Conservation (phyloP, 1,284 basidiomycete species). For the Ustilago crameri region DNA sequence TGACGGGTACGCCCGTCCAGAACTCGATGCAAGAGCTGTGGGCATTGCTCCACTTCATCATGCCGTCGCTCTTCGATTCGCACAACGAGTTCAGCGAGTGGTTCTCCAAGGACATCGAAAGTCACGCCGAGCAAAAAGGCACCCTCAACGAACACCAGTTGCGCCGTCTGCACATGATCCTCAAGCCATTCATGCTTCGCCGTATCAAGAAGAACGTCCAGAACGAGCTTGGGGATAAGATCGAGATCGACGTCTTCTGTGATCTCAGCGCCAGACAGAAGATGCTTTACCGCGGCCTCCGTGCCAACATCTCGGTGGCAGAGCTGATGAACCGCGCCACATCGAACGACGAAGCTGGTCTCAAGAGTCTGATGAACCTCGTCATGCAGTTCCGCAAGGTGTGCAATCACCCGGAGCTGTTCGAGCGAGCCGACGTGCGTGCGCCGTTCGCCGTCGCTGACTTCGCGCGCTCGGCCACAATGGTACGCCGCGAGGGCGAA, state of each 20-base stretch:
- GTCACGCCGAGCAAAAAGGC: conserved; percentile 79
- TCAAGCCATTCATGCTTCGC: conserved; percentile 99
- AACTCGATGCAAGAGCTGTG: conserved; percentile 99
- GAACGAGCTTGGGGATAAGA: conserved; percentile 99
- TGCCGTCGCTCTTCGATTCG: conserved; percentile 98
- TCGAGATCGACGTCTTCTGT: conserved; percentile 95
- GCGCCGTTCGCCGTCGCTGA: conserved; percentile 89
- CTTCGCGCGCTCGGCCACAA: conserved; percentile 83
- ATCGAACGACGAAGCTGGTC: conserved; percentile 86
- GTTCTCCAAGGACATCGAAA: conserved; percentile 99
- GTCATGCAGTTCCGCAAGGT: conserved; percentile 99
- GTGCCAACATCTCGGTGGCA: conserved; percentile 92
- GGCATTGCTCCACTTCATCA: conserved; percentile 99
- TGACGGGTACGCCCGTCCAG: conserved; percentile 98
- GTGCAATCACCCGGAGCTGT: conserved; percentile 98
- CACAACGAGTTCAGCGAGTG: conserved; percentile 99
- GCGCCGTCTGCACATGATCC: conserved; percentile 94
- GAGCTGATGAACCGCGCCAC: conserved; percentile 94
- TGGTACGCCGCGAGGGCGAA: conserved; percentile 87
- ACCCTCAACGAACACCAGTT: conserved; percentile 95
- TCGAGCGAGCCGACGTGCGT: conserved; percentile 94
- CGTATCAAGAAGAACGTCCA: conserved; percentile 98
- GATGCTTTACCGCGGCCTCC: conserved; percentile 87
- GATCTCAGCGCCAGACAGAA: conserved; percentile 94
- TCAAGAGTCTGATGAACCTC: conserved; percentile 95